Base-by-base conservation (phyloP, 2,329 filamentous ascomycete species). In the Pestalotiopsis sp. region DNA sequence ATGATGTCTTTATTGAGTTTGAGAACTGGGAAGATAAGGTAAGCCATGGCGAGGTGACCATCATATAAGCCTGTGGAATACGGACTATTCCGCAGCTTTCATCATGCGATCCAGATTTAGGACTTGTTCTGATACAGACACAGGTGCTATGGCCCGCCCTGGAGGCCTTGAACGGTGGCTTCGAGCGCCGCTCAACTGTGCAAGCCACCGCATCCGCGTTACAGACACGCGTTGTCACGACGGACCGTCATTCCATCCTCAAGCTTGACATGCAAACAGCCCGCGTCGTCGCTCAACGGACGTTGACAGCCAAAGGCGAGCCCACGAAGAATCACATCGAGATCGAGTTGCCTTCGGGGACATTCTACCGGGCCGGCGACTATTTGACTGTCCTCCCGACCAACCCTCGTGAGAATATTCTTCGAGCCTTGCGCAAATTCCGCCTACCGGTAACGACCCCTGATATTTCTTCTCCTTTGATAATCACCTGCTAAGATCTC, bases 351-450 rank as follows among this genome's bases (percentile, higher is more conserved):
- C 92, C 93, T 0, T 86, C 84, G 0, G 87, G 86, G 65, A 84
- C 89, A 83, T 85, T 84, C 0, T 95, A 95, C 79, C 85, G 87
- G 52, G 87, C 91, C 2, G 93, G 93, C 14, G 93, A 95, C 75
- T 95, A 96, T 76, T 85, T 95, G 0, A 91, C 91, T 0, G 83
- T 94, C 2, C 82, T 94, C 1, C 93, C 93, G 0, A 80, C 93
- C 38, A 95, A 95, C 76, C 89, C 89, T 1, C 84, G 84, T 60
- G 80, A 85, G 38, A 89, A 83, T 11, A 87, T 95, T 2, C 83
- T 85, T 4, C 85, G 91, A 9, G 91, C 88, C 0, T 88, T 94
- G 80, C 83, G 86, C 20, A 83, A 86, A 23, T 95, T 94, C 76
- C 81, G 86, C 1, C 80, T 95, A 0, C 86, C 91, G 0, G 62